Evolutionary conservation across 768 basidiomycete genomes (phyloP).

Genomic region (Pleurotus sapidus): DNA sequence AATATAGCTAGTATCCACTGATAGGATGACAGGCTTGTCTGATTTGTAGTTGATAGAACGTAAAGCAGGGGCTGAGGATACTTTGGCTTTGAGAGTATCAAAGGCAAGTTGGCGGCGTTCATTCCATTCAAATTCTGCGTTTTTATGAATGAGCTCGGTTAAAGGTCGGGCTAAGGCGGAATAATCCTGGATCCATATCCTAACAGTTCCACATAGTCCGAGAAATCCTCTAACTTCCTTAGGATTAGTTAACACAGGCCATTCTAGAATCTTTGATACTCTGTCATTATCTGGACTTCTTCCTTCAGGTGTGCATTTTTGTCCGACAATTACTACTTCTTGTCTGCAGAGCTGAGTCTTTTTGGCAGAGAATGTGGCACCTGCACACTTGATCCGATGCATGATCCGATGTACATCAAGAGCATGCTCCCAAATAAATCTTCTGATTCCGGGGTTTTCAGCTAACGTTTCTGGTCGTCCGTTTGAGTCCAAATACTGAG

Average conservation of each 20-base stretch:
- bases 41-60: constrained; percentile 27
- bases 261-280: constrained; percentile 18
- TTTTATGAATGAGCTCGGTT: constrained; percentile 11
- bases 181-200: constrained; percentile 18
- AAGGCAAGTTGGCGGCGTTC: constrained; percentile 18
- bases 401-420: constrained; percentile 27
- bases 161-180: constrained; percentile 10
- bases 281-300: constrained; percentile 18
- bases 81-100: constrained; percentile 6
- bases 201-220: constrained; percentile 21
- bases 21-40: constrained; percentile 18
- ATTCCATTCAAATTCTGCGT: constrained; percentile 22
- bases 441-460: constrained; percentile 24
- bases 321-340: constrained; percentile 11
- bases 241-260: constrained; percentile 17
- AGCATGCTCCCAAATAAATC: constrained; percentile 38
- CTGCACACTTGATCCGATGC: constrained; percentile 24
- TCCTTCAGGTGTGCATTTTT: constrained; percentile 23
- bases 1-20: constrained; percentile 26
- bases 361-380: constrained; percentile 30
- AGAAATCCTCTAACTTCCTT: constrained; percentile 26
- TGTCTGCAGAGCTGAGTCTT: constrained; percentile 25
- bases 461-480: constrained; percentile 18
- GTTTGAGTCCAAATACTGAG: constrained; percentile 21
- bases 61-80: constrained; percentile 16